Conservation (phyloP, 495 filamentous ascomycete genomes). For the Aspergillus kassunensis region DNA sequence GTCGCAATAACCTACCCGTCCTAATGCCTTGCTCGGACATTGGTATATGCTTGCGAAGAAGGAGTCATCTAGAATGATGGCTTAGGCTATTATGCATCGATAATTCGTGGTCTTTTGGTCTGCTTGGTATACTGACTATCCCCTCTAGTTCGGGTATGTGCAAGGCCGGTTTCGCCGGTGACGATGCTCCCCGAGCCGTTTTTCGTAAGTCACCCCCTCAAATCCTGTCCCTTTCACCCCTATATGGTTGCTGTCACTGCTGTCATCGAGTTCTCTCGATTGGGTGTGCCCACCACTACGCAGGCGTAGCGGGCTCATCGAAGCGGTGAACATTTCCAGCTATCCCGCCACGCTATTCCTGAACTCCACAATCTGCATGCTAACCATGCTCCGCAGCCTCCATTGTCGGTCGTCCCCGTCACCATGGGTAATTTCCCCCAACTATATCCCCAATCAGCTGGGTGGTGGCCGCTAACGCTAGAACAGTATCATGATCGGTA, state of each 20-base stretch:
- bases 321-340: conserved; percentile 3
- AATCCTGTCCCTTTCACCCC: conserved; percentile 3
- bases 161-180: conserved; percentile 99
- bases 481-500: conserved; percentile 99
- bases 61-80: neutral
- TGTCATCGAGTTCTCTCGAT: conserved; percentile 11
- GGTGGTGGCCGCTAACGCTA: conserved; percentile 8
- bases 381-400: conserved; percentile 61
- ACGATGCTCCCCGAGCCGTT: conserved; percentile 98
- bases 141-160: conserved; percentile 95
- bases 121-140: conserved; percentile 17
- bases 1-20: conserved; percentile 1
- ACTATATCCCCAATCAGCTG: neutral
- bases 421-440: conserved; percentile 83
- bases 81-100: neutral
- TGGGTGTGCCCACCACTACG: conserved; percentile 21
- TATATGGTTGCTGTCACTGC: conserved; percentile 5
- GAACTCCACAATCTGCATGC: conserved; percentile 7
- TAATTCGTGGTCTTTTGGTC: neutral
- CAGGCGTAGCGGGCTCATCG: conserved; percentile 14
- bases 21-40: neutral
- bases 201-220: conserved; percentile 83
- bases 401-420: conserved; percentile 98
- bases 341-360: neutral
- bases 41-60: neutral